Evolutionary conservation across 306 rosid species (phyloP).

Genomic region (Canavalia ensiformis): DNA sequence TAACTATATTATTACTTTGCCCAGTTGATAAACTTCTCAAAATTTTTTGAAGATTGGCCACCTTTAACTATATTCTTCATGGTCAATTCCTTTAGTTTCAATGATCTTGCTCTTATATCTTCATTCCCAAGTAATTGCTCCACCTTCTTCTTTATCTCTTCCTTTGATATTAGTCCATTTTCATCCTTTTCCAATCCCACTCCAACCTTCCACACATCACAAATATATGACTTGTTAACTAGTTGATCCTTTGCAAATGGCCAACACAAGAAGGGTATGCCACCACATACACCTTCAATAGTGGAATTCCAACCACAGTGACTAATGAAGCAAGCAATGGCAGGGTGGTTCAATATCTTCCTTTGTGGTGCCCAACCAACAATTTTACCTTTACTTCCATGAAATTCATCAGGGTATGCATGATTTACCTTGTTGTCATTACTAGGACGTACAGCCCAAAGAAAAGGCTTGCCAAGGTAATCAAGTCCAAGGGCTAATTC

Average conservation of each 20-base stretch:
- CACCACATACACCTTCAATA: conserved; percentile 44
- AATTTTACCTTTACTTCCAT: conserved; percentile 45
- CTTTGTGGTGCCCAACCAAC: conserved; percentile 57
- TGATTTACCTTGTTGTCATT: not conserved
- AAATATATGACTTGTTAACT: conserved; percentile 38
- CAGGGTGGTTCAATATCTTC: conserved; percentile 55
- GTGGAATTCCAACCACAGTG: conserved; percentile 72
- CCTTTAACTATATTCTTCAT: conserved; percentile 14
- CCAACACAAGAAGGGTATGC: conserved; percentile 54
- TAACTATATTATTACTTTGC: not conserved
- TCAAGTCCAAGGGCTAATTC: conserved; percentile 53
- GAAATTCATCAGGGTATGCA: conserved; percentile 45
- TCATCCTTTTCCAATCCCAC: conserved; percentile 51
- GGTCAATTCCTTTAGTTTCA: conserved; percentile 39
- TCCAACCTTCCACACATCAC: conserved; percentile 56
- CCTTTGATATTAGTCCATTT: conserved; percentile 49
- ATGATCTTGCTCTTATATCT: conserved; percentile 45
- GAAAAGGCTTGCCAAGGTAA: conserved; percentile 47
- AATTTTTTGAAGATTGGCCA: conserved; percentile 38
- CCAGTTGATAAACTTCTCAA: conserved; percentile 42
- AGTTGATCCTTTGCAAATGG: conserved; percentile 49
- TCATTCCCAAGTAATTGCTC: conserved; percentile 50
- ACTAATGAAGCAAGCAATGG: conserved; percentile 59
- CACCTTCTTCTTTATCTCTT: conserved; percentile 57
- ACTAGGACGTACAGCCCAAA: conserved; percentile 57